A percentile compares a stretch with the other conserved stretches of the same genome.
These are phyloP conservation scores for Yarrowia sp. DNA, from an alignment of 805 yeast species.

Conservation along the genomic window DNA sequence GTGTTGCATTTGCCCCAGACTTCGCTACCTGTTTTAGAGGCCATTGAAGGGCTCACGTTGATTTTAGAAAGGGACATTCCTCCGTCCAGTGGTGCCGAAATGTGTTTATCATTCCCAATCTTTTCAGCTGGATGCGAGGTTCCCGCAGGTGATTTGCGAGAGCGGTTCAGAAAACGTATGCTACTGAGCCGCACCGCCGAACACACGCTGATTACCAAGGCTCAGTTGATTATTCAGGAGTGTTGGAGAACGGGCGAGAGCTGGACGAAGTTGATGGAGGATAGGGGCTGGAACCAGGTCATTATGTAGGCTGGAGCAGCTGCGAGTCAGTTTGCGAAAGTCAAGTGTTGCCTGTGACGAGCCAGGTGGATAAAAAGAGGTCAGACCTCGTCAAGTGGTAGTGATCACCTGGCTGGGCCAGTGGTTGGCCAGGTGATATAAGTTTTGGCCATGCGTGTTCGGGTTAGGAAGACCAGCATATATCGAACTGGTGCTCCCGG, in stretches of 20 bases:
- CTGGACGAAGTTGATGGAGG: constrained; percentile 23
- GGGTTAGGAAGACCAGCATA: no score
- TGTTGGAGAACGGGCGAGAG: constrained; percentile 22
- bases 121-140: constrained; percentile 62
- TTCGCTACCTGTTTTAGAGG: constrained; percentile 48
- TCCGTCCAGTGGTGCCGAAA: constrained; percentile 49
- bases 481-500: no score
- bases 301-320: constrained; percentile 8
- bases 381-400: no score
- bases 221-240: constrained; percentile 11
- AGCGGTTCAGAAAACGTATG: constrained; percentile 41
- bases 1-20: constrained; percentile 48
- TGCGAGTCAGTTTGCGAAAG: not conserved
- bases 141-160: constrained; percentile 39
- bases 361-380: no score
- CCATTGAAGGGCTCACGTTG: constrained; percentile 44
- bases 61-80: constrained; percentile 44
- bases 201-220: constrained; percentile 14
- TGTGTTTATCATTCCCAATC: constrained; percentile 53
- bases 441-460: no score
- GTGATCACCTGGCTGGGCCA: no score
- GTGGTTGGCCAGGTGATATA: no score
- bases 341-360: not conserved
- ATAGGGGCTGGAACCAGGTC: constrained; percentile 20
- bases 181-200: not conserved